phyloP scores from a whole-genome alignment of 2,329 filamentous ascomycete species.

The Penicillium crustosum region DNA sequence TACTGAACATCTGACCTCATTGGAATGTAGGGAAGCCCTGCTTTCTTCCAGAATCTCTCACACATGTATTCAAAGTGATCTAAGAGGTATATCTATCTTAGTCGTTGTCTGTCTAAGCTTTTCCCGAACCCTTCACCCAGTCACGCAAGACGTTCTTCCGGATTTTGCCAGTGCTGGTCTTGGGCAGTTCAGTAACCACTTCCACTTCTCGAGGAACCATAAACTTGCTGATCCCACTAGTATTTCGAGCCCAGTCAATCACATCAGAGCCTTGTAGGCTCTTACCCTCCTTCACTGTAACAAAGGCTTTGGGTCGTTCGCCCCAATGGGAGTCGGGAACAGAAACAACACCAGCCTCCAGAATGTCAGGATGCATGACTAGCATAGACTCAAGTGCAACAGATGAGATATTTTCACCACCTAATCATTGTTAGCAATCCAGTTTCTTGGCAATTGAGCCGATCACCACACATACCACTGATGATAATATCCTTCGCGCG shows the following conservation, averaged over 20 bases:
- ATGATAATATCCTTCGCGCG: conserved; percentile 98
- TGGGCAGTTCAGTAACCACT: conserved; percentile 82
- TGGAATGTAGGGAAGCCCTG: conserved; percentile 5
- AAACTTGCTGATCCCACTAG: conserved; percentile 80
- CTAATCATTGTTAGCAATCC: conserved; percentile 45
- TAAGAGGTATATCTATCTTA: not conserved
- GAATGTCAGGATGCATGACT: conserved; percentile 79
- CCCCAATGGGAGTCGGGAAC: conserved; percentile 90
- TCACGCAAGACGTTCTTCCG: conserved; percentile 90
- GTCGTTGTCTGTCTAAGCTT: not conserved
- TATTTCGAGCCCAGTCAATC: conserved; percentile 80
- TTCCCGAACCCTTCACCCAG: conserved; percentile 66
- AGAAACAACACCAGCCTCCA: conserved; percentile 89
- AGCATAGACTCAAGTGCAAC: conserved; percentile 90
- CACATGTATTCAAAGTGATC: not conserved
- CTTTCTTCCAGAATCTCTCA: not conserved
- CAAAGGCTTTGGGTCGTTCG: conserved; percentile 89
- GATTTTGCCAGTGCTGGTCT: conserved; percentile 95
- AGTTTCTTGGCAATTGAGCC: not conserved
- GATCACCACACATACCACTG: conserved; percentile 60
- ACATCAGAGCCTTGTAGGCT: conserved; percentile 64
- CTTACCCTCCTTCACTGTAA: conserved; percentile 74
- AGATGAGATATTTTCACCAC: conserved; percentile 95
- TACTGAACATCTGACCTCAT: conserved; percentile 8
- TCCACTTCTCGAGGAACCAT: conserved; percentile 78